These are phyloP conservation scores for Craterostigma plantagineum DNA, from an alignment of 257 asterid species.

Conservation along the genomic window DNA sequence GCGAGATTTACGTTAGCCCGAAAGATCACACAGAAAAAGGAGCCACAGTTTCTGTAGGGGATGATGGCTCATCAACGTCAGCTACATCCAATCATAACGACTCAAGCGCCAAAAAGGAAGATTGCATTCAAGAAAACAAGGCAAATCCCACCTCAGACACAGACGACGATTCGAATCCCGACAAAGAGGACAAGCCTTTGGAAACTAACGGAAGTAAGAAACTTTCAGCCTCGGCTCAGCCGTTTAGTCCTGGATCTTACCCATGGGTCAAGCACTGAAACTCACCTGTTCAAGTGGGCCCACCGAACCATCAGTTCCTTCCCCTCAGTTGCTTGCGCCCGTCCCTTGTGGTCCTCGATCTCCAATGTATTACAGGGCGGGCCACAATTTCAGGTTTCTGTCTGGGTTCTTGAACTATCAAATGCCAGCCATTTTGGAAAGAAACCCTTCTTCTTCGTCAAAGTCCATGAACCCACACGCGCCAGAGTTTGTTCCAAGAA, in stretches of 20 bases:
- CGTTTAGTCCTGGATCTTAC: constrained; percentile 70
- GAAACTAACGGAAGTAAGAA: constrained; percentile 58
- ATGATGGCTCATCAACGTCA: too few species aligned
- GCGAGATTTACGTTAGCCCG: too few species aligned
- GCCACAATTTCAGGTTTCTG: constrained; percentile 35
- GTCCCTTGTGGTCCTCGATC: constrained; percentile 97
- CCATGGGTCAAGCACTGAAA: constrained; percentile 26
- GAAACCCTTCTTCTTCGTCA: constrained; percentile 17
- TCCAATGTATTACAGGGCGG: constrained; percentile 54
- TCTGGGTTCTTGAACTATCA: constrained; percentile 45
- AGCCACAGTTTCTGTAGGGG: constrained; percentile 19
- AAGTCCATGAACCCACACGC: constrained; percentile 91
- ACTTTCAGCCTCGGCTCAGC: constrained; percentile 90
- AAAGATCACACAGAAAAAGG: constrained; percentile 35
- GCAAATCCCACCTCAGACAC: constrained; percentile 20
- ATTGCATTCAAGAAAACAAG: constrained; percentile 15
- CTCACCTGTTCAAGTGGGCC: constrained; percentile 9
- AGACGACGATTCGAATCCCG: constrained; percentile 27
- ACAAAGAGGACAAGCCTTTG: constrained; percentile 30
- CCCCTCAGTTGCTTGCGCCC: constrained; percentile 76
- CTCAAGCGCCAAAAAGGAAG: constrained; percentile 26
- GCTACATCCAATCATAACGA: too few species aligned
- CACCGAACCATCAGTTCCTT: constrained; percentile 22
- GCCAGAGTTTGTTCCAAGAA: constrained; percentile 74
- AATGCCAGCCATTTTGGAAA: constrained; percentile 28